phyloP scores from a whole-genome alignment of 2,329 filamentous ascomycete species.

The Exophiala alcalophila region DNA sequence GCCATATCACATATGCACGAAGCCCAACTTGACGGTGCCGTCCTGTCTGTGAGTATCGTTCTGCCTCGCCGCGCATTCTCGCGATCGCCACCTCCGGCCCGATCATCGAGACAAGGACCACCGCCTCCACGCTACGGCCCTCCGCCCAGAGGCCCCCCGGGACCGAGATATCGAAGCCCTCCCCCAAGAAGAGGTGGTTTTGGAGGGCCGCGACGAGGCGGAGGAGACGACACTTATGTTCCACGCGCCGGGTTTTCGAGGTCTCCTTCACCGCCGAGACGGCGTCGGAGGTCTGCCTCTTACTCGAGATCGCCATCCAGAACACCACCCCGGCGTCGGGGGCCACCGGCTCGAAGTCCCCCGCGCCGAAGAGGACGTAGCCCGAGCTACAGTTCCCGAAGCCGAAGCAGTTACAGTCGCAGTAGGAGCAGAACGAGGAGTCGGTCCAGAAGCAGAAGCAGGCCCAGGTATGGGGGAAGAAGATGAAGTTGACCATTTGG shows the following conservation, averaged over 20 bases:
- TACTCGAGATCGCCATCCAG: constrained; percentile 40
- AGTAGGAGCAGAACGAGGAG: constrained; percentile 53
- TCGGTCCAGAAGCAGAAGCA: constrained; percentile 37
- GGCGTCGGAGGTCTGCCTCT: constrained; percentile 39
- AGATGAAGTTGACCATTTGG: constrained; percentile 29
- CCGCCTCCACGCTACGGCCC: constrained; percentile 38
- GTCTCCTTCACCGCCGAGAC: constrained; percentile 39
- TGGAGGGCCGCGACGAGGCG: constrained; percentile 34
- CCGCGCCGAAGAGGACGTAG: constrained; percentile 52
- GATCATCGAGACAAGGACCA: constrained; percentile 53
- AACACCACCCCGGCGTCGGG: constrained; percentile 41
- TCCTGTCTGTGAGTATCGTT: constrained; percentile 84
- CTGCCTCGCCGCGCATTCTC: constrained; percentile 80
- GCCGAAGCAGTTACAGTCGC: constrained; percentile 53
- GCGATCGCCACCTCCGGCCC: constrained; percentile 69
- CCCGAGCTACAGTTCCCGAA: constrained; percentile 62
- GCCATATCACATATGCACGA: constrained; percentile 98
- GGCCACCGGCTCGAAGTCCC: constrained; percentile 37
- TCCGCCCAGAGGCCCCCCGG: constrained; percentile 26
- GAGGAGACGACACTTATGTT: constrained; percentile 53
- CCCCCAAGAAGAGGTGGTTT: constrained; percentile 39
- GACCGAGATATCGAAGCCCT: constrained; percentile 36
- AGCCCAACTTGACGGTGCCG: constrained; percentile 80
- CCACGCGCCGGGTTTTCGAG: constrained; percentile 51
- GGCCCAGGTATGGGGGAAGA: constrained; percentile 46